Base-by-base conservation (phyloP, 352 stramenopile genomes). In the Phytophthora macrochlamydospora region DNA sequence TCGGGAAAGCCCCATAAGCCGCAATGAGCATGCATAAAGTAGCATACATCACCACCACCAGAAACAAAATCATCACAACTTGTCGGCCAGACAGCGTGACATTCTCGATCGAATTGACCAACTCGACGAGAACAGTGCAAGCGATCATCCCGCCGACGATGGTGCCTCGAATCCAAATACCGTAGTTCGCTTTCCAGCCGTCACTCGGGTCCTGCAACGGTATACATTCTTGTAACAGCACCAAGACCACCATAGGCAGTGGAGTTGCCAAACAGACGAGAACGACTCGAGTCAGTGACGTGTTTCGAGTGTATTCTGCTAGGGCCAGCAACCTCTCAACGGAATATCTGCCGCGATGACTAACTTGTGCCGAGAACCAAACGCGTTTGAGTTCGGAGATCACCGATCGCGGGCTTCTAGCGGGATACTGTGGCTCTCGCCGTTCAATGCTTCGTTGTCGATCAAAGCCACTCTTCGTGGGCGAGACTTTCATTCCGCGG, bases 251-350 rank as follows among this genome's bases (percentile, higher is more conserved):
- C 63, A 70, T 70, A 5, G 56, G 63, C 8, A 70, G 8, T 14
- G 56, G 63, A 38, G 56, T 70, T 13, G 56, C 63, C 5, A 64
- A 4, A 40, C 59, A 68, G 4, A 72, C 52, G 6, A 64, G 38
- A 24, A 56, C 46, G 2, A 70, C 56, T 48, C 63, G 50, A 42
- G 31, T 4, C 0, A 38, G 29, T 9, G 68, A 67, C 45, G 58
- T 58, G 1, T 28, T 40, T 46, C 45, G 63, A 2, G 43, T 65
- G 55, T 78, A 80, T 24, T 69, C 51, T 13, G 57, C 48, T 38
- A 80, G 29, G 1, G 69, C 62, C 6, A 73, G 51, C 33, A 80
- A 59, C 11, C 69, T 45, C 51, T 80, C 69, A 32, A 80, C 69
- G 37, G 68, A 73, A 48, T 80, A 80, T 13, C 57, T 67, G 4